Conservation (phyloP, 2,329 filamentous ascomycete genomes). For the Drechslerella stenobrocha region DNA sequence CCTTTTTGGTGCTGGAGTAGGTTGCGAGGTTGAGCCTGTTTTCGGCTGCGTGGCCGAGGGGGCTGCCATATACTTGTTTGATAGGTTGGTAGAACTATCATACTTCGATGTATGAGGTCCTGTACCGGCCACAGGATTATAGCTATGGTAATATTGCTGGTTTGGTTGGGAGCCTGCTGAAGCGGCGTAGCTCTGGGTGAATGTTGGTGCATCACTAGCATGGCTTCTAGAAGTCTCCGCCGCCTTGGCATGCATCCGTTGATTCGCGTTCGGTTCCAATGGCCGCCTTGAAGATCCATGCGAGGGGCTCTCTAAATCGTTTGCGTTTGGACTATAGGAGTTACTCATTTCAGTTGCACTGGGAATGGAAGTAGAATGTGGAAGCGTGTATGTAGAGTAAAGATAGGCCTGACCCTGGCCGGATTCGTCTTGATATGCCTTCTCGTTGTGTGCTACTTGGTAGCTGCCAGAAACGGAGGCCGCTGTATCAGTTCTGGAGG, state of each 20-base stretch:
- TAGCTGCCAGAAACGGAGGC: slow-evolving; percentile 1
- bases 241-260: slow-evolving; percentile 3
- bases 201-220: neutral
- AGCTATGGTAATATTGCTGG: slow-evolving; percentile 22
- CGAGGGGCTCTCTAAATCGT: slow-evolving; percentile 3
- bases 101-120: neutral
- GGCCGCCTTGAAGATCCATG: slow-evolving; percentile 6
- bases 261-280: slow-evolving; percentile 1
- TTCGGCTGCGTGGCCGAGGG: neutral
- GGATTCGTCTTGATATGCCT: slow-evolving; percentile 23
- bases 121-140: slow-evolving; percentile 3
- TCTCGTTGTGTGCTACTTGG: slow-evolving; percentile 13
- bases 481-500: slow-evolving; percentile 8
- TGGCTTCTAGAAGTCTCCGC: neutral
- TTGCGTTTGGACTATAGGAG: slow-evolving; percentile 14
- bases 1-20: slow-evolving; percentile 13
- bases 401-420: slow-evolving; percentile 30
- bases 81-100: neutral
- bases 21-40: neutral
- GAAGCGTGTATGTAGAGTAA: slow-evolving; percentile 21
- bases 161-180: neutral
- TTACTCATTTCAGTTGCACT: slow-evolving; percentile 10
- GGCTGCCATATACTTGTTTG: neutral
- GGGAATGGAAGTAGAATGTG: slow-evolving; percentile 15
- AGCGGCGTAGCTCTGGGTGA: slow-evolving; percentile 7